Evolutionary conservation across 805 yeast genomes (phyloP).

Genomic region (Teunomyces stri): DNA sequence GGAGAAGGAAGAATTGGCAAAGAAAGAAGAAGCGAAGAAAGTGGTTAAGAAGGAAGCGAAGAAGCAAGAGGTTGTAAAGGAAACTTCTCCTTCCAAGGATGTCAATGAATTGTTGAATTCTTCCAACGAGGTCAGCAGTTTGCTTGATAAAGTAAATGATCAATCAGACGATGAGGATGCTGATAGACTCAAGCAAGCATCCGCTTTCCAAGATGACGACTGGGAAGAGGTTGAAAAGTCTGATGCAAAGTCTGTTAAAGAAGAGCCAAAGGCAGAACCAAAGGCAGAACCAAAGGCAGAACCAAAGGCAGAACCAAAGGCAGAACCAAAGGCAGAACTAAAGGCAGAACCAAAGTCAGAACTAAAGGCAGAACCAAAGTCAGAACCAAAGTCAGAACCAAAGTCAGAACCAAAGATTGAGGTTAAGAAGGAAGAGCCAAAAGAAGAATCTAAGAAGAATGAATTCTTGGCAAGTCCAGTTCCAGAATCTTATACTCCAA

Average conservation of each 20-base stretch:
- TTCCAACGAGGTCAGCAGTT: slow-evolving; percentile 32
- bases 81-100: slow-evolving; percentile 15
- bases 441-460: neutral
- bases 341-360: slow-evolving; percentile 12
- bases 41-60: slow-evolving; percentile 7
- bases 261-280: neutral
- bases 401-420: slow-evolving; percentile 8
- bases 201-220: slow-evolving; percentile 25
- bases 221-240: slow-evolving; percentile 42
- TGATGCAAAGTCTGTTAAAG: neutral
- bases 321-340: slow-evolving; percentile 14
- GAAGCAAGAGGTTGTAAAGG: slow-evolving; percentile 9
- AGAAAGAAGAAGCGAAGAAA: slow-evolving; percentile 13
- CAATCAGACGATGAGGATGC: slow-evolving; percentile 38
- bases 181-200: slow-evolving; percentile 15
- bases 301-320: slow-evolving; percentile 11
- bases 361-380: slow-evolving; percentile 18
- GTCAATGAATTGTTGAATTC: slow-evolving; percentile 40
- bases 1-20: slow-evolving; percentile 16
- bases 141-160: slow-evolving; percentile 38
- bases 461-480: slow-evolving; percentile 3
- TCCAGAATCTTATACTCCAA: slow-evolving; percentile 9
- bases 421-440: neutral
- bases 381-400: slow-evolving; percentile 10
- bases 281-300: neutral